Base-by-base conservation (phyloP, 768 basidiomycete species). In the Grammothele lineata region DNA sequence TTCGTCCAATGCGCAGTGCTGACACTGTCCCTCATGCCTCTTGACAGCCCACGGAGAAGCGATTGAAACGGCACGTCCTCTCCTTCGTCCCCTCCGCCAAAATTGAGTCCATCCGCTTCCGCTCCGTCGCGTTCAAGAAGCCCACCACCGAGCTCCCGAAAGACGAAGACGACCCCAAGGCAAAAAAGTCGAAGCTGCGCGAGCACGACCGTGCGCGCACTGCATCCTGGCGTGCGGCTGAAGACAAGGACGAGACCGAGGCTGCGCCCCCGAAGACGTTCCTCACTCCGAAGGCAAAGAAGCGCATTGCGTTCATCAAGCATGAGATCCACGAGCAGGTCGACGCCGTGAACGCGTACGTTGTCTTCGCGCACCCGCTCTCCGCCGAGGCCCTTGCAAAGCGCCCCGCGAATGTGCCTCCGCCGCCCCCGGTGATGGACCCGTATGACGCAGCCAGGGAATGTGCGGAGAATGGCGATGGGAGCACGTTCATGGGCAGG, bases 301-400 rank as follows among this genome's bases (percentile, higher is more conserved):
- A 94, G 69, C 88, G 85, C 54, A 81, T 97, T 43, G 90, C 92
- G 0, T 96, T 93, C 65, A 96, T 98, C 63, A 89, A 92, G 61
- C 83, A 84, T 44, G 91, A 95, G 56, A 81, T 97, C 59, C 92
- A 98, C 66, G 71, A 82, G 2, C 75, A 78, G 26, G 83, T 85
- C 4, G 81, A 81, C 56, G 75, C 80, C 15, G 78, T 90, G 48
- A 89, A 93, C 59, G 89, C 91, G 1, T 99, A 99, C 64, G 67
- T 95, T 38, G 92, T 98, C 17, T 92, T 97, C 63, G 89, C 90
- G 1, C 81, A 92, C 58, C 75, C 81, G 7, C 75, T 76, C 9
- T 46, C 57, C 4, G 61, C 68, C 0, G 53, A 40, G 8, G 22
- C 41, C 3, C 42, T 43, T 23, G 36, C 22, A 15, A 59, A 57